These are phyloP conservation scores for Backusella tuberculispora DNA, from an alignment of 192 early-diverging fungal species.

Conservation along the genomic window DNA sequence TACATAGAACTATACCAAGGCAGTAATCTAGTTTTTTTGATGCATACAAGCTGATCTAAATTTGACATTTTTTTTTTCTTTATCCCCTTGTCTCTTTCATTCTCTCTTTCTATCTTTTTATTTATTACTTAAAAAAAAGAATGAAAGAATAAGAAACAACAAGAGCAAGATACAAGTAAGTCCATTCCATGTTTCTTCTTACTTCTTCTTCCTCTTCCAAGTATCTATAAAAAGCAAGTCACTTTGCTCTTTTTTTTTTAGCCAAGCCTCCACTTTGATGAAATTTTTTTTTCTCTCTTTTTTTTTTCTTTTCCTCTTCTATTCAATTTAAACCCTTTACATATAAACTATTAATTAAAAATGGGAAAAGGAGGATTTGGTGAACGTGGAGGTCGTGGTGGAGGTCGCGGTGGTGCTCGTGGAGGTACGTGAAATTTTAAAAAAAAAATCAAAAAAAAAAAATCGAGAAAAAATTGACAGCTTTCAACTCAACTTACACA, in stretches of 20 bases:
- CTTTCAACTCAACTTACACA: background rate
- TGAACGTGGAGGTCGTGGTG: slow-evolving; percentile 36
- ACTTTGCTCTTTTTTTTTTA: background rate
- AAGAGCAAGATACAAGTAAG: too few relatives aligned
- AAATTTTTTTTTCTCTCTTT: slow-evolving; percentile 2
- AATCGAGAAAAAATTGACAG: background rate
- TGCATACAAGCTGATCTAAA: too few relatives aligned
- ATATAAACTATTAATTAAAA: slow-evolving; percentile 22
- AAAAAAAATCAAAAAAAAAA: background rate
- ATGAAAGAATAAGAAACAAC: too few relatives aligned
- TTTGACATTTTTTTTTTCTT: too few relatives aligned
- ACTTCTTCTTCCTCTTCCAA: background rate
- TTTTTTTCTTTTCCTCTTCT: background rate
- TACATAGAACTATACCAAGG: too few relatives aligned
- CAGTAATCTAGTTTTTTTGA: too few relatives aligned
- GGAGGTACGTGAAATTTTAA: slow-evolving; percentile 11
- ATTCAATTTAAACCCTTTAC: slow-evolving; percentile 9
- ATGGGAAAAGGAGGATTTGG: slow-evolving; percentile 41
- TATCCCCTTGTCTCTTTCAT: too few relatives aligned
- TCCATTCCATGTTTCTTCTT: too few relatives aligned
- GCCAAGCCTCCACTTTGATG: slow-evolving; percentile 7
- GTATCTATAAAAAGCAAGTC: background rate
- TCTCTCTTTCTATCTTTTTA: too few relatives aligned
- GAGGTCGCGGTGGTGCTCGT: slow-evolving; percentile 22
- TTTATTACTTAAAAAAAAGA: too few relatives aligned